Evolutionary conservation across 805 yeast species (phyloP).

Genomic region (Wickerhamomyces ciferrii): DNA sequence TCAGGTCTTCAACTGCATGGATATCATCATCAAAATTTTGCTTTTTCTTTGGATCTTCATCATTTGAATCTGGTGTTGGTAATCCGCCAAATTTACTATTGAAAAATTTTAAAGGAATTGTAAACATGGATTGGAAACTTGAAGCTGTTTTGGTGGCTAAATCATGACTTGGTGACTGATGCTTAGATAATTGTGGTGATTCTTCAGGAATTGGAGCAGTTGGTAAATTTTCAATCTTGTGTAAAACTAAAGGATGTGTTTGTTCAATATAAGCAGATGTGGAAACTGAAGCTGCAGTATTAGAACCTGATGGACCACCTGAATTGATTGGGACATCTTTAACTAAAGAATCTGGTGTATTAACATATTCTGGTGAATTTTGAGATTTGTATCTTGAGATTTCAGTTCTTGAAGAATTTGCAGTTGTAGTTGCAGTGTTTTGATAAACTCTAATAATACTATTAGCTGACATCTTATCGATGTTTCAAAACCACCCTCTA

Average conservation of each 20-base stretch:
- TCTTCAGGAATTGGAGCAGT: conserved; percentile 1
- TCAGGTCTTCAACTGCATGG: background rate
- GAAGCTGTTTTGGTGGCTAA: background rate
- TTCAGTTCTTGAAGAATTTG: conserved; percentile 1
- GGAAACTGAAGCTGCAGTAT: background rate
- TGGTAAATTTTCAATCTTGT: conserved; percentile 10
- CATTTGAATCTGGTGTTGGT: background rate
- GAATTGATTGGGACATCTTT: background rate
- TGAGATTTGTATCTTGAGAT: background rate
- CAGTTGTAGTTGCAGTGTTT: conserved; percentile 2
- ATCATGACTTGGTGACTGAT: background rate
- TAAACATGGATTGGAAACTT: background rate
- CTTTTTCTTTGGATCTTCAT: background rate
- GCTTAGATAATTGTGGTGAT: background rate
- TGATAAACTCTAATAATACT: conserved; percentile 12
- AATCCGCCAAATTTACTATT: background rate
- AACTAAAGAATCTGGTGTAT: background rate
- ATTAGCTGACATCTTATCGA: conserved; percentile 2
- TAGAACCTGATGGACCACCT: background rate
- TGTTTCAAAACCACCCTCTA: background rate
- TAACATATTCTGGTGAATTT: background rate
- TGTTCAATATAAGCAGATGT: background rate
- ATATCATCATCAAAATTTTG: background rate
- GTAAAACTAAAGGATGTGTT: background rate
- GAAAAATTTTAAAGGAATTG: conserved; percentile 1